Evolutionary conservation across 441 rosid species (phyloP).

Genomic region (Pelargonium australe): DNA sequence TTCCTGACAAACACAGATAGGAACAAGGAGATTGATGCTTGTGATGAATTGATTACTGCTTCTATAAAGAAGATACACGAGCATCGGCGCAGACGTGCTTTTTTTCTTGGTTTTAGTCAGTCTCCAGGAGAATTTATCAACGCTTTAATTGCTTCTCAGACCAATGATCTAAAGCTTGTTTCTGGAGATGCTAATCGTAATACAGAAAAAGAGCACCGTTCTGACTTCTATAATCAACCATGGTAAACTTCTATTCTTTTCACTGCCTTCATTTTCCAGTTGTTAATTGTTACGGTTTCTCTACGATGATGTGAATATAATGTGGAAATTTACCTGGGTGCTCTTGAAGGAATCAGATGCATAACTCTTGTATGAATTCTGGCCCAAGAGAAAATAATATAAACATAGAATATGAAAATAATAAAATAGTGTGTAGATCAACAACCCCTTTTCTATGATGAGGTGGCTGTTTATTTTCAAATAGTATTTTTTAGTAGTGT

Average conservation of each 20-base stretch:
- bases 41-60: slow-evolving; percentile 82
- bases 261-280: slow-evolving; percentile 1
- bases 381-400: neutral
- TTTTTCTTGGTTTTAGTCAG: slow-evolving; percentile 92
- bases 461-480: neutral
- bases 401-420: neutral
- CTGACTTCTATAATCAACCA: slow-evolving; percentile 96
- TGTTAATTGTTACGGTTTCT: slow-evolving; percentile 4
- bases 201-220: slow-evolving; percentile 73
- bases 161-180: slow-evolving; percentile 77
- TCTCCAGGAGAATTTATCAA: slow-evolving; percentile 93
- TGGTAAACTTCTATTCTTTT: slow-evolving; percentile 44
- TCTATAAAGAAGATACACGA: slow-evolving; percentile 87
- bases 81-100: slow-evolving; percentile 81
- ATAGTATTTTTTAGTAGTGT: neutral
- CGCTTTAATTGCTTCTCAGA: slow-evolving; percentile 80
- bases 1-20: slow-evolving; percentile 75
- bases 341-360: slow-evolving; percentile 2
- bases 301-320: neutral
- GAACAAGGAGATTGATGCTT: slow-evolving; percentile 82
- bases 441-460: neutral
- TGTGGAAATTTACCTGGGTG: neutral
- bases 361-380: neutral
- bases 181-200: slow-evolving; percentile 80
- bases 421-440: neutral